Base-by-base conservation (phyloP, 192 early-diverging fungal species). In the Backusella luteola region DNA sequence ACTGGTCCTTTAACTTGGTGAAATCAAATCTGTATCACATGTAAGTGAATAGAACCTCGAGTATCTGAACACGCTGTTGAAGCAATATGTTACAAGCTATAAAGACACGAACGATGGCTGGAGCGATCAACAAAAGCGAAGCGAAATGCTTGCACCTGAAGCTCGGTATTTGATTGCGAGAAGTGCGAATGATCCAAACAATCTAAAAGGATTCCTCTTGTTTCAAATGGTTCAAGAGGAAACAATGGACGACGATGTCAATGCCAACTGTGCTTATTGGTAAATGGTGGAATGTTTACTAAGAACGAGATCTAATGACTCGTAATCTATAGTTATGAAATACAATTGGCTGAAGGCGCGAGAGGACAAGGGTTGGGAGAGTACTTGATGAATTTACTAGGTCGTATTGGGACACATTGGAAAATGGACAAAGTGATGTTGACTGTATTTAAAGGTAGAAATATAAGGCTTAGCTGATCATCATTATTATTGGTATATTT, bases 151-250 rank as follows among this genome's bases (percentile, higher is more conserved):
- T 14, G 89, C 88, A 36, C 71, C 69, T 3, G 71, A 85, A 69
- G 86, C 89, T 1, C 81, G 87, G 23, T 93, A 91, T 70, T 67
- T 93, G 23, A 76, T 93, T 21, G 84, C 85, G 17, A 77, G 83
- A 29, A 72, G 80, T 38, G 67, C 76, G 0, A 49, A 71, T n/a
- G 59, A 72, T 59, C 82, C 84, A 4, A 75, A 73, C 8, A 77
- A 72, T 26, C 84, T 87, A 59, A 77, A 88, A 34, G 89, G 89
- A 12, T 89, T 86, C 63, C 39, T 89, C 1, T 85, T 90, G 69
- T 91, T 91, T 69, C 89, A 92, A 70, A 87, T 91, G 75, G 83
- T 87, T 3, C 80, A 86, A 73, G 90, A 93, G 75, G 90, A 91
- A 56, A 89, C 87, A 4, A 88, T 86, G 85, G 86, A 85, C 35